These are phyloP conservation scores for Phialophora expanda DNA, from an alignment of 2,329 filamentous ascomycete genomes.

Conservation along the genomic window DNA sequence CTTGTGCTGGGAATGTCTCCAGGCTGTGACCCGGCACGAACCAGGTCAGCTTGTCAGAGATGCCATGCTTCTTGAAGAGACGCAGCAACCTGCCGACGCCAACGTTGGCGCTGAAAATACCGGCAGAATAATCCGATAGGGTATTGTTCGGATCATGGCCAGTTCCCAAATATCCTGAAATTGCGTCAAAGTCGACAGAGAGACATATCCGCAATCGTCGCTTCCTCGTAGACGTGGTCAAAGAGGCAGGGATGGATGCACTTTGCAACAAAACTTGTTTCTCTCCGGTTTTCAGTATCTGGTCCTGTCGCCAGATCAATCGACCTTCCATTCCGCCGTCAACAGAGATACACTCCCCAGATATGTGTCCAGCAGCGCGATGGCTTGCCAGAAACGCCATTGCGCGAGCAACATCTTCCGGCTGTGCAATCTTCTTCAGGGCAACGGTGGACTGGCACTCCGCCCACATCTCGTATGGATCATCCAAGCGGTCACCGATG, in stretches of 20 bases:
- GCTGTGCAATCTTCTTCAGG: conserved; percentile 55
- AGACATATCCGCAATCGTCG: conserved; percentile 42
- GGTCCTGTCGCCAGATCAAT: conserved; percentile 56
- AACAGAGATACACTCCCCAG: conserved; percentile 59
- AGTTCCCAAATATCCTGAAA: conserved; percentile 66
- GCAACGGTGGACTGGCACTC: conserved; percentile 59
- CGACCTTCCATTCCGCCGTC: conserved; percentile 60
- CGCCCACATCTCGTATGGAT: conserved; percentile 56
- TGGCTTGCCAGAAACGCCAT: conserved; percentile 59
- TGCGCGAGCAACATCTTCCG: conserved; percentile 56
- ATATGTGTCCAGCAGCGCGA: conserved; percentile 59
- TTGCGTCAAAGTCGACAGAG: conserved; percentile 62
- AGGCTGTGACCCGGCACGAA: conserved; percentile 65
- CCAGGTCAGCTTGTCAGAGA: conserved; percentile 63
- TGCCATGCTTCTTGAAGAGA: conserved; percentile 58
- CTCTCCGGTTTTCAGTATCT: conserved; percentile 39
- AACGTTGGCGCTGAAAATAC: conserved; percentile 63
- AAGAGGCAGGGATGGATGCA: conserved; percentile 15
- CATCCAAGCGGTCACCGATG: conserved; percentile 57
- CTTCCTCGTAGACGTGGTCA: conserved; percentile 24
- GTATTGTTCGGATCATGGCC: conserved; percentile 59
- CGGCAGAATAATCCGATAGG: conserved; percentile 61
- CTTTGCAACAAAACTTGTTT: conserved; percentile 7
- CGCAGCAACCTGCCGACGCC: conserved; percentile 62
- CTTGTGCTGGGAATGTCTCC: conserved; percentile 62